Conservation (phyloP, 306 rosid species). For the Rosa persica region DNA sequence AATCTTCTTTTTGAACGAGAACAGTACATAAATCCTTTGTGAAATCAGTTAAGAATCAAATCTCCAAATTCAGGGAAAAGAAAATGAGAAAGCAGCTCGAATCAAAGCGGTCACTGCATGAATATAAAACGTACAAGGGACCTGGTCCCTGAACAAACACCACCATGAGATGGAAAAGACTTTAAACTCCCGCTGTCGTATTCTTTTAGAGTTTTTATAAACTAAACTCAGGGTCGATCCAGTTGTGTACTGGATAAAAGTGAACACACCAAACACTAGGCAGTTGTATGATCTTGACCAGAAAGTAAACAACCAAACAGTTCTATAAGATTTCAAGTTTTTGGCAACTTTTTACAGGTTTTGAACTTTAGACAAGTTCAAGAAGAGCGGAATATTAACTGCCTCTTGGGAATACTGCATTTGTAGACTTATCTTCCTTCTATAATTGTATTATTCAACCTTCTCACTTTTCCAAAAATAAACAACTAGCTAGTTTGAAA, state of each 20-base stretch:
- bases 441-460: neutral
- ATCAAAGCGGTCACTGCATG: constrained; percentile 8
- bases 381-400: neutral
- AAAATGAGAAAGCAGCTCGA: neutral
- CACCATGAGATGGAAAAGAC: neutral
- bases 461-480: constrained; percentile 7
- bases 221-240: neutral
- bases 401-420: constrained; percentile 11
- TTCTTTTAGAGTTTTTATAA: neutral
- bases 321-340: neutral
- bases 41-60: neutral
- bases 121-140: neutral
- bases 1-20: neutral
- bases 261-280: constrained; percentile 6
- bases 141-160: neutral
- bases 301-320: constrained; percentile 12
- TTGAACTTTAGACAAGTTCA: neutral
- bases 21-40: neutral
- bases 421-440: neutral
- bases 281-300: constrained; percentile 6
- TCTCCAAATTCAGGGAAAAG: neutral
- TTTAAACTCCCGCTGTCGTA: neutral
- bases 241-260: constrained; percentile 10
- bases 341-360: neutral
- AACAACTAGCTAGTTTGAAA: neutral